Conservation (phyloP, 192 early-diverging fungal genomes). For the Oehlia diaphana region DNA sequence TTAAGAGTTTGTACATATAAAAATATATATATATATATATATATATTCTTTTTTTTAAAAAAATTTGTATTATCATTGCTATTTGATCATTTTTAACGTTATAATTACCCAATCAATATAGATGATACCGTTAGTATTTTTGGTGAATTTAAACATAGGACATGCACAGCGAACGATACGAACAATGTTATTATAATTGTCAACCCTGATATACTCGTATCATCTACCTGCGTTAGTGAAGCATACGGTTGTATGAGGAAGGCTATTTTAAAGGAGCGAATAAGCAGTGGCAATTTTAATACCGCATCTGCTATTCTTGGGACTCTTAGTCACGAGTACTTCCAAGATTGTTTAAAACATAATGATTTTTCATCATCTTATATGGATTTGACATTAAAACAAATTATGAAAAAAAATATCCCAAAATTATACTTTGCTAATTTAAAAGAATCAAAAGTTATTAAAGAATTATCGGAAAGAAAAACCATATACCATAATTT, state of each 20-base stretch:
- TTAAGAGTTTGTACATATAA: neutral
- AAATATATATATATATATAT: no score
- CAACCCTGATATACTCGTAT: constrained; percentile 80
- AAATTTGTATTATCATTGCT: neutral
- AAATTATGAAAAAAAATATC: constrained; percentile 52
- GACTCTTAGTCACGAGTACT: constrained; percentile 78
- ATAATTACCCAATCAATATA: neutral
- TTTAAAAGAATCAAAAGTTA: constrained; percentile 45
- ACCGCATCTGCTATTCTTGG: constrained; percentile 67
- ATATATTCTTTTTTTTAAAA: neutral
- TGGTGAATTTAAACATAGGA: neutral
- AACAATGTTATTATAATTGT: constrained; percentile 50
- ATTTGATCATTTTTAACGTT: neutral
- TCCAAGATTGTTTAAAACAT: constrained; percentile 64
- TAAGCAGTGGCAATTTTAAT: constrained; percentile 46
- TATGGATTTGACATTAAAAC: constrained; percentile 50
- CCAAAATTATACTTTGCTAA: constrained; percentile 74
- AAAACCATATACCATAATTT: constrained; percentile 1
- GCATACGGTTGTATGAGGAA: constrained; percentile 76
- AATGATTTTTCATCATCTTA: constrained; percentile 58
- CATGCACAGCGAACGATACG: neutral
- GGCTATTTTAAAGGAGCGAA: constrained; percentile 71
- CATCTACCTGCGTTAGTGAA: constrained; percentile 74
- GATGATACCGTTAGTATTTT: neutral
- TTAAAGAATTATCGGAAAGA: neutral